Evolutionary conservation across 73 alveolate species (phyloP), one percentile per base, ranked within the genome.

Genomic region (Paramecium biaurelia): DNA sequence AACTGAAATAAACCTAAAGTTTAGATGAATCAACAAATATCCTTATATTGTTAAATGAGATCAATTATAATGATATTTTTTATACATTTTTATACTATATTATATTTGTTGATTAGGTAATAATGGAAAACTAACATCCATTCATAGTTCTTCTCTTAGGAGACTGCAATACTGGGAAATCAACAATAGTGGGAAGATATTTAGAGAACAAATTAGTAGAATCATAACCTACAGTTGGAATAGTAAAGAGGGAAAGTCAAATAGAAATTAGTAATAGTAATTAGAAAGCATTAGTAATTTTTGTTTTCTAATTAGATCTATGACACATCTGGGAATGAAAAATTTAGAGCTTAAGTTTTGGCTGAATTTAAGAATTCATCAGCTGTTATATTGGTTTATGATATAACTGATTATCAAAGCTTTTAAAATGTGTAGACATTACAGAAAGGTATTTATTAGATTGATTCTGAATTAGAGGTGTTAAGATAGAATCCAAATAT

Each of bases 171-270:
- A 41, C 56, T 43, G 90, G 90, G 37, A 79, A 79, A 45, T 24
- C 90, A 30, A 41, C 90, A 43, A 79, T 79, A 14, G 37, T 79
- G 6, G 42, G 76, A n/a, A 38, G 90, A 79, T 79, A 79, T 45
- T 42, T 79, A 12, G 70, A 79, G 21, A 79, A 79, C 15, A 79
- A 79, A 38, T 79, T 24, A 21, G n/a, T 79, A 5, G 74, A 41
- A 21, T 10, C 42, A 10, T 1, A 20, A 45, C 90, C 90, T 14
- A 79, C 90, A 28, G 18, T 28, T 28, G 56, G 34, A 37, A 10
- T 72, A 12, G 63, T 28, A 4, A 72, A 42, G 34, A 35, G 58
- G 18, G 86, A 72, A 37, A 72, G 59, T 34, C 32, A 28, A 34
- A 20, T 72, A 34, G 86, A 72, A 20, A 32, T 72, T 12, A 37